Evolutionary conservation across 2,329 filamentous ascomycete species (phyloP), one percentile per base, ranked within the genome.

Genomic region (Coleophoma crateriformis): DNA sequence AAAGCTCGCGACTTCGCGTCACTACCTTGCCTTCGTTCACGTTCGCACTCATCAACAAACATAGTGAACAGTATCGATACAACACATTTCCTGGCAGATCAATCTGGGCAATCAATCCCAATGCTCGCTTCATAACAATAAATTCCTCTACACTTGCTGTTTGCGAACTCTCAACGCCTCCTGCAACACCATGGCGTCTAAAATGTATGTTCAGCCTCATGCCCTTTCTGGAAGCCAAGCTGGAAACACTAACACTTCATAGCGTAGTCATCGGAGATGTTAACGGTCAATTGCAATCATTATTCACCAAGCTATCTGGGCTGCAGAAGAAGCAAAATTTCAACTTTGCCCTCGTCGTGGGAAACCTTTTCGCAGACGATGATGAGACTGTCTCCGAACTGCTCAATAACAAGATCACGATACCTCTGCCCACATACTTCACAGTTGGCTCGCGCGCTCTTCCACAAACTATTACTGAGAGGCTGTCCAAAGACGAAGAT

Each of bases 341-440:
- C 66, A 78, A 88, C 13, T 87, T 96, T 60, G 90, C 88, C 14
- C 82, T 99, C 49, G 72, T 96, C 33, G 81, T 83, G 10, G 94
- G 94, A 48, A 87, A 96, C 63, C 75, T 97, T 7, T 97, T 97
- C 63, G 73, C 77, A 15, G 75, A 83, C 42, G 78, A 87, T 47
- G 74, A 83, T 38, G 75, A 80, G 12, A 65, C 69, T 10, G 69
- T 94, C 5, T 70, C 75, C 11, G 76, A 79, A 10, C 77, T 99
- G 3, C 69, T 97, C 1, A 70, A 79, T 22, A 90, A 90, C n/a
- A 74, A 79, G 11, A 84, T 95, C 47, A 64, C 75, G 19, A 74
- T 97, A 4, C 85, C 91, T 3, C 72, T 97, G 1, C 85, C 91
- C 1, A 95, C 87, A 8, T 99, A 99, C 71, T 99, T 97, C 66